Base-by-base conservation (phyloP, 345 rosid genomes). In the Populus ilicifolia region DNA sequence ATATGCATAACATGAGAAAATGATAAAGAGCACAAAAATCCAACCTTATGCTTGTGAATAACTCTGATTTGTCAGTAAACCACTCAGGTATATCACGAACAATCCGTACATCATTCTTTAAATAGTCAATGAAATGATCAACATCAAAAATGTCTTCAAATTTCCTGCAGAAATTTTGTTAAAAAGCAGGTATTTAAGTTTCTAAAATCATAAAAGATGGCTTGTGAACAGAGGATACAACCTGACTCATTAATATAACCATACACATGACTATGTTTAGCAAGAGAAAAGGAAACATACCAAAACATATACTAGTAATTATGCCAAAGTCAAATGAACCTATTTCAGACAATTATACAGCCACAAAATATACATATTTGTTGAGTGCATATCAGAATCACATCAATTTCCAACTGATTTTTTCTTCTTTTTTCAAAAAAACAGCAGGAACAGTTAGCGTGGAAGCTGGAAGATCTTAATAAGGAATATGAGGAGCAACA, bases 141-240 rank as follows among this genome's bases (percentile, higher is more conserved):
- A 94, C 99, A 82, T 92, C 94, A 74, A 96, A 96, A 77, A 96
- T 94, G 82, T 96, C 98, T 81, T 96, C 90, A 86, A 94, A 96
- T 87, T 94, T 96, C 82, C 98, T 96, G 96, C 86, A 68, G 7
- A 70, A 25, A 25, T 50, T 17, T 66, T 25, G 38, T 33, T 20
- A 63, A 77, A 30, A 62, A 38, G 2, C 69, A 56, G 18, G 78
- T 8, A 67, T 33, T 75, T 46, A 13, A 69, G 79, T 56, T 39
- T 18, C 68, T 64, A 52, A 54, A 68, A 68, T 36, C 30, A 61
- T 25, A 61, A 33, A 65, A 29, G 33, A 14, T 30, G 33, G 41
- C 36, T 1, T 33, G 41, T n/a, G 64, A 59, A 23, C 14, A 59
- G 29, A 23, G 61, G 61, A 59, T 3, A 59, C 23, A 46, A 3